A percentile compares a stretch with the other conserved stretches of the same genome.
These are phyloP conservation scores for Coemansia sp. DNA, from an alignment of 192 early-diverging fungal genomes.

Conservation along the genomic window DNA sequence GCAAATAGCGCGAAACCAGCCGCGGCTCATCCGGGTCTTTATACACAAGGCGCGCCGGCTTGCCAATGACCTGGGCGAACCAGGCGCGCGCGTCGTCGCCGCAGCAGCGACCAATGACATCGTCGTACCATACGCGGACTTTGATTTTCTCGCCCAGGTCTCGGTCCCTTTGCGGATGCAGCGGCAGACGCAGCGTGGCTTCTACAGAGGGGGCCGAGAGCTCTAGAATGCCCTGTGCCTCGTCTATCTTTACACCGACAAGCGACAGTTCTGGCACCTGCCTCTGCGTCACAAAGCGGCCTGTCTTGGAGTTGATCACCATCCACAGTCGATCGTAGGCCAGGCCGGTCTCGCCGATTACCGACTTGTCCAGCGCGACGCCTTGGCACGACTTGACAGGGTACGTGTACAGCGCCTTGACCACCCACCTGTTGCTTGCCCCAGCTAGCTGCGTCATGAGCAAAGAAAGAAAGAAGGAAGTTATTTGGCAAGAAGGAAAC, in stretches of 20 bases:
- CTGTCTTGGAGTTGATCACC: constrained; percentile 21
- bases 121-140: constrained; percentile 46
- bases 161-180: constrained; percentile 16
- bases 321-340: constrained; percentile 50
- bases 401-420: constrained; percentile 37
- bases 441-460: neutral
- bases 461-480: neutral
- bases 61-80: constrained; percentile 30
- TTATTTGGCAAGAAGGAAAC: too few species aligned
- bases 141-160: constrained; percentile 12
- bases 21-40: constrained; percentile 24
- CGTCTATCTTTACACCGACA: constrained; percentile 20
- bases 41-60: constrained; percentile 32
- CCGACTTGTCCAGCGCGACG: constrained; percentile 9
- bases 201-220: constrained; percentile 23
- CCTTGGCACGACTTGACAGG: constrained; percentile 46
- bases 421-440: constrained; percentile 11
- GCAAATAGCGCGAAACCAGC: constrained; percentile 38
- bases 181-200: constrained; percentile 20
- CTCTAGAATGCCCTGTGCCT: constrained; percentile 1
- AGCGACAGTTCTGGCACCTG: constrained; percentile 34
- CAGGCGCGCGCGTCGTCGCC: constrained; percentile 19
- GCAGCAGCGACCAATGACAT: constrained; percentile 33
- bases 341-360: constrained; percentile 26
- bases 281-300: constrained; percentile 43